A percentile compares a stretch with the other conserved stretches of the same genome.
Conservation (phyloP, 1,284 basidiomycete species). For the Malassezia furfur region DNA sequence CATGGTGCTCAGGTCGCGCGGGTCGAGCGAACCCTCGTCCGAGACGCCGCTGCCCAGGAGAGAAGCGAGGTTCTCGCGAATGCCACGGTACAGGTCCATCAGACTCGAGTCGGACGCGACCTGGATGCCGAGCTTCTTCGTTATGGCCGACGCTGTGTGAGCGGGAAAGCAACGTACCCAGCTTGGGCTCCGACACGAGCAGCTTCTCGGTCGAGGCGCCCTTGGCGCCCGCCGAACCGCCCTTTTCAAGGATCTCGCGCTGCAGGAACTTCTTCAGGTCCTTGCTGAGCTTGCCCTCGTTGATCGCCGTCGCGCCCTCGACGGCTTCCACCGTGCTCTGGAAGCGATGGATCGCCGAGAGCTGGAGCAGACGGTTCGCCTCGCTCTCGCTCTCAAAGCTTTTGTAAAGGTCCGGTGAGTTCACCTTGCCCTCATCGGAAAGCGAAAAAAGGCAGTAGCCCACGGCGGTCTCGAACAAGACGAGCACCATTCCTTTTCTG, state of each 20-base stretch:
- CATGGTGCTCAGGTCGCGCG: conserved; percentile 96
- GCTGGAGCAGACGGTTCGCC: conserved; percentile 71
- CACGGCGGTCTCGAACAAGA: conserved; percentile 47
- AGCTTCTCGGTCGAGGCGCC: conserved; percentile 65
- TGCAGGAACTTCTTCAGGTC: conserved; percentile 85
- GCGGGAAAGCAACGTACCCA: conserved; percentile 57
- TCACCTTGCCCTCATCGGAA: conserved; percentile 76
- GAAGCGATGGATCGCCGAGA: conserved; percentile 91
- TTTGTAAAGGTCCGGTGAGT: conserved; percentile 74
- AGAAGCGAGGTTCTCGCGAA: conserved; percentile 75
- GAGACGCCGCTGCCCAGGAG: conserved; percentile 54
- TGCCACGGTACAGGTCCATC: conserved; percentile 87
- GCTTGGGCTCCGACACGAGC: conserved; percentile 77
- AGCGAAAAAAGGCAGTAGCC: conserved; percentile 98
- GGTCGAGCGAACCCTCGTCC: conserved; percentile 47
- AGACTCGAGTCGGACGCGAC: conserved; percentile 61
- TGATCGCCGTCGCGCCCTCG: conserved; percentile 88
- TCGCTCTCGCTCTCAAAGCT: conserved; percentile 84
- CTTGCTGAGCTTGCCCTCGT: conserved; percentile 85
- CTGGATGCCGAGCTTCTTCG: conserved; percentile 86
- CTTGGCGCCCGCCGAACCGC: conserved; percentile 63
- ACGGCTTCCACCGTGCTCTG: conserved; percentile 93
- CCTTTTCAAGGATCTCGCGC: conserved; percentile 62
- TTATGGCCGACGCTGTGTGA: conserved; percentile 57
- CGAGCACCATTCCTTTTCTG: conserved; percentile 35